These are phyloP conservation scores for Leccinum olivaceoglutinosum DNA, from an alignment of 1,284 basidiomycete genomes.

Conservation along the genomic window DNA sequence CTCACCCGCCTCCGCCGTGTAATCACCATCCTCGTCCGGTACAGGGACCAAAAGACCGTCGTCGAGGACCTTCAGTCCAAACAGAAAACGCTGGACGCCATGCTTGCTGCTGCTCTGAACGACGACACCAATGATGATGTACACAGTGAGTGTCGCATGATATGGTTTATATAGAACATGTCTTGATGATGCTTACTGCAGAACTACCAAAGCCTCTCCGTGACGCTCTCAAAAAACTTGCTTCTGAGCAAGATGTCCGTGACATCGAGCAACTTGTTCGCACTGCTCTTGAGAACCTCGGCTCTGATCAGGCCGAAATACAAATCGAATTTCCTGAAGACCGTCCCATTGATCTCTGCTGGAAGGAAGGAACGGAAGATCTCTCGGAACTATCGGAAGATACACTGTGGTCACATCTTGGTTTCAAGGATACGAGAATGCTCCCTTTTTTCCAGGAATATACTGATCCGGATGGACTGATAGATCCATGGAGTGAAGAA, in stretches of 20 bases:
- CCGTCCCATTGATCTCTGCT: background rate
- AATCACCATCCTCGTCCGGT: background rate
- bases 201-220: background rate
- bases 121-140: background rate
- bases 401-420: background rate
- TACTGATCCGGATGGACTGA: background rate
- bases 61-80: background rate
- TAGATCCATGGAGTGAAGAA: background rate
- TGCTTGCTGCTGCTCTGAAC: background rate
- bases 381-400: background rate
- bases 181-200: background rate
- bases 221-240: background rate
- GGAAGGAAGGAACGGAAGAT: background rate
- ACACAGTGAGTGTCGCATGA: background rate
- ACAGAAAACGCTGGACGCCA: background rate
- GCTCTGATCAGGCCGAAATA: background rate
- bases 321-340: background rate
- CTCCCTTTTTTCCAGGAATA: background rate
- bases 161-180: background rate
- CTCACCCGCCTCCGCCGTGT: background rate
- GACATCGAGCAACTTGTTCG: background rate
- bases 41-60: background rate
- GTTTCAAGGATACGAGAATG: background rate
- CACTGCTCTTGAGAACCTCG: background rate
- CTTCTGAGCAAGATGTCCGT: background rate